Evolutionary conservation across 208 protist genomes (phyloP).

Genomic region (Naegleria lovaniensis): DNA sequence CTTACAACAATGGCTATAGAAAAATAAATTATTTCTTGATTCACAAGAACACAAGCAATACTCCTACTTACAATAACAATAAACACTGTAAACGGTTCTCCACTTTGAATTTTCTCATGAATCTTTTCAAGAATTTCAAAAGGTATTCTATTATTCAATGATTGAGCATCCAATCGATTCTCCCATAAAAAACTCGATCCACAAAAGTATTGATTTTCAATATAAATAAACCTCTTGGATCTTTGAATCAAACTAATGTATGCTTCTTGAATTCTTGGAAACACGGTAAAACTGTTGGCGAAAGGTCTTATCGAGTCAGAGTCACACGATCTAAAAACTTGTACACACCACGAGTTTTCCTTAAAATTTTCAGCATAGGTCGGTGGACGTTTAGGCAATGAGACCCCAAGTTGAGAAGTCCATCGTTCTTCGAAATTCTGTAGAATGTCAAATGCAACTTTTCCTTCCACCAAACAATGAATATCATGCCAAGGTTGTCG

Average conservation of each 20-base stretch:
- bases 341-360: conserved; percentile 44
- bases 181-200: not conserved
- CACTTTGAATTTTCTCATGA: not conserved
- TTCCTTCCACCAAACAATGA: conserved; percentile 34
- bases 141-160: not conserved
- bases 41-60: not conserved
- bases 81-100: not conserved
- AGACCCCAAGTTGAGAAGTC: conserved; percentile 24
- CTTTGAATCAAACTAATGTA: conserved; percentile 44
- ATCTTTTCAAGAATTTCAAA: not conserved
- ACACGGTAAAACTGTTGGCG: not conserved
- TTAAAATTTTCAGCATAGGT: conserved; percentile 40
- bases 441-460: conserved; percentile 32
- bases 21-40: not conserved
- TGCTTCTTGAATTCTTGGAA: conserved; percentile 21
- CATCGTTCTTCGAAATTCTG: conserved; percentile 41
- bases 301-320: not conserved
- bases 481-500: conserved; percentile 14
- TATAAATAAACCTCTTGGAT: conserved; percentile 49
- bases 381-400: conserved; percentile 10
- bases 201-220: conserved; percentile 51
- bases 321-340: conserved; percentile 47
- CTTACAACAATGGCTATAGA: not conserved
- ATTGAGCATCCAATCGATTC: not conserved
- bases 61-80: not conserved